phyloP scores from a whole-genome alignment of 352 stramenopile species.

The Phytopythium delawarense region DNA sequence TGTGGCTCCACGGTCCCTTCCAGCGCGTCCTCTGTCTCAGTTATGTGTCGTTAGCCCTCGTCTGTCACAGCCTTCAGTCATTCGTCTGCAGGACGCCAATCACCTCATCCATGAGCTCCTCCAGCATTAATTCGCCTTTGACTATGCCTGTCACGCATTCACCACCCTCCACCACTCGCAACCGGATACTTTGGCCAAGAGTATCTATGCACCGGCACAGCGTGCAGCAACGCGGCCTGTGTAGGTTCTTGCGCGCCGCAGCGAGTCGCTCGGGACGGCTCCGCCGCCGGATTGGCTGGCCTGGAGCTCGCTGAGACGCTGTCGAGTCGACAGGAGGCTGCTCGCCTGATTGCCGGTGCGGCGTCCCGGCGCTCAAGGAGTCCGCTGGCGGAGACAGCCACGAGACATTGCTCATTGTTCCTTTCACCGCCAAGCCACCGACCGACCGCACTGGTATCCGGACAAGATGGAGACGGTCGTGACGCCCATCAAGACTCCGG shows the following conservation, averaged over 20 bases:
- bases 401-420: neutral
- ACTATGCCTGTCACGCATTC: neutral
- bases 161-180: neutral
- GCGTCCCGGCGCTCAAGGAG: neutral
- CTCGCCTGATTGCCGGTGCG: neutral
- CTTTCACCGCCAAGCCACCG: neutral
- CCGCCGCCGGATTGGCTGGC: neutral
- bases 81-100: neutral
- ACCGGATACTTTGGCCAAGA: constrained; percentile 3
- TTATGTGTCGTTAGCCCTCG: neutral
- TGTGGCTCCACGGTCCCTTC: neutral
- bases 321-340: neutral
- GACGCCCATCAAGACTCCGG: constrained; percentile 17
- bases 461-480: constrained; percentile 5
- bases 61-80: neutral
- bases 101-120: neutral
- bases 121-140: neutral
- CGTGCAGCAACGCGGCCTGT: neutral
- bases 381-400: neutral
- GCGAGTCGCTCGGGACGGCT: neutral
- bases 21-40: neutral
- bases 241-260: neutral
- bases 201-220: constrained; percentile 4
- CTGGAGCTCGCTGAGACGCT: neutral
- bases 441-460: neutral